These are phyloP conservation scores for Malbranchea zuffiana DNA, from an alignment of 2,329 filamentous ascomycete genomes.

Conservation along the genomic window DNA sequence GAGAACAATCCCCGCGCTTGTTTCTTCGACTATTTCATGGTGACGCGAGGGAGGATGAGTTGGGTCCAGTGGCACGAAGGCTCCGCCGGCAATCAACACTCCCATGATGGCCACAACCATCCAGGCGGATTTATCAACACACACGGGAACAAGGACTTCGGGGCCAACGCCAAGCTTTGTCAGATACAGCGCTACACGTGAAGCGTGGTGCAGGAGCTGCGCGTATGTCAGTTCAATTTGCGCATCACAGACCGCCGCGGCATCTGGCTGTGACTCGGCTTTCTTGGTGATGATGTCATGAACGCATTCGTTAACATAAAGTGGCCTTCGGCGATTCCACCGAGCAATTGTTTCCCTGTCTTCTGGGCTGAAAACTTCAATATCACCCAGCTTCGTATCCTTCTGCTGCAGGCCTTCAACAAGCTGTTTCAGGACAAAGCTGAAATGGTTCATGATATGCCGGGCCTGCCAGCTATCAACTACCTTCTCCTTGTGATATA, in stretches of 20 bases:
- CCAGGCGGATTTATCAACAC: conserved; percentile 49
- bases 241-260: conserved; percentile 17
- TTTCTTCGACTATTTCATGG: conserved; percentile 12
- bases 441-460: conserved; percentile 44
- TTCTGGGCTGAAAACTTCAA: conserved; percentile 25
- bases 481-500: conserved; percentile 54
- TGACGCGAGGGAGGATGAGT: conserved; percentile 25
- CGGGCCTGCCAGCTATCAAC: conserved; percentile 44
- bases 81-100: conserved; percentile 61
- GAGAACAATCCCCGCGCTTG: conserved; percentile 11
- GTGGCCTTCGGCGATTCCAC: conserved; percentile 22
- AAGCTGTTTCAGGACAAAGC: conserved; percentile 26
- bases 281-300: conserved; percentile 17
- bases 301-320: conserved; percentile 13
- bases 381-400: conserved; percentile 18
- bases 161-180: conserved; percentile 11
- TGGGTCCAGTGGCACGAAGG: conserved; percentile 65
- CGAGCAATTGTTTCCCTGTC: conserved; percentile 24
- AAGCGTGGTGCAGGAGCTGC: conserved; percentile 16
- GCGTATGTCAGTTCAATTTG: conserved; percentile 16
- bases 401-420: conserved; percentile 19
- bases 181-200: conserved; percentile 10
- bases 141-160: conserved; percentile 14
- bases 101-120: conserved; percentile 65
- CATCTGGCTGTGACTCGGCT: conserved; percentile 11